A percentile compares a stretch with the other conserved stretches of the same genome.
Evolutionary conservation across 192 early-diverging fungal genomes (phyloP).

Genomic region (Podila minutissima): DNA sequence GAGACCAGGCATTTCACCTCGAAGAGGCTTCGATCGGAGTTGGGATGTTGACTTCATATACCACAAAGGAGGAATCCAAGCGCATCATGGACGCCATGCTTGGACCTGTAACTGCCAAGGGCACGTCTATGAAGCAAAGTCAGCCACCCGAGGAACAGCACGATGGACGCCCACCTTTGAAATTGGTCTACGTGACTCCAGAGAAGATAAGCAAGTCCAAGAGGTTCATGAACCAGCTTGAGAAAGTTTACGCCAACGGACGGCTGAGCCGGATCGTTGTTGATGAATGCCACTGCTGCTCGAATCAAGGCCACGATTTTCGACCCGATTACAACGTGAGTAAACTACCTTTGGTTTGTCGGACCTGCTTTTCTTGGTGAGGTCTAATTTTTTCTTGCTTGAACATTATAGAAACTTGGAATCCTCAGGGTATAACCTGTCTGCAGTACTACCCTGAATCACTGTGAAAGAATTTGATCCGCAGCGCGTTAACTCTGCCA

Average conservation of each 20-base stretch:
- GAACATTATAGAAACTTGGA: conserved; percentile 19
- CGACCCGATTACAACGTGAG: conserved; percentile 63
- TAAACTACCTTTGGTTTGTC: neutral
- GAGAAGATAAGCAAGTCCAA: conserved; percentile 80
- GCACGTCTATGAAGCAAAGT: conserved; percentile 18
- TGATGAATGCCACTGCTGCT: conserved; percentile 97
- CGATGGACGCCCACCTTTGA: conserved; percentile 52
- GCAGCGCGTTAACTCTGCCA: neutral
- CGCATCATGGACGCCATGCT: conserved; percentile 71
- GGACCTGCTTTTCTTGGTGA: neutral
- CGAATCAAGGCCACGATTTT: conserved; percentile 97
- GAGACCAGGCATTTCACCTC: conserved; percentile 90
- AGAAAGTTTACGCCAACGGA: conserved; percentile 64
- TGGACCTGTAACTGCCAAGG: conserved; percentile 34
- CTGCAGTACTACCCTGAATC: neutral
- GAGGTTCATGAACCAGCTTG: conserved; percentile 68
- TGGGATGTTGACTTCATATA: conserved; percentile 42
- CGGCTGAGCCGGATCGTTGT: conserved; percentile 88
- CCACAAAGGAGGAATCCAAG: conserved; percentile 53
- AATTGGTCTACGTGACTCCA: conserved; percentile 89
- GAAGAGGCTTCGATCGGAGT: conserved; percentile 54
- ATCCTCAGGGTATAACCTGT: conserved; percentile 19
- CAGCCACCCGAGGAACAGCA: neutral
- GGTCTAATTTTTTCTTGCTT: neutral
- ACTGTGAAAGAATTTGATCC: neutral